phyloP scores from a whole-genome alignment of 2,329 filamentous ascomycete genomes.

The Pseudogymnoascus sp. region DNA sequence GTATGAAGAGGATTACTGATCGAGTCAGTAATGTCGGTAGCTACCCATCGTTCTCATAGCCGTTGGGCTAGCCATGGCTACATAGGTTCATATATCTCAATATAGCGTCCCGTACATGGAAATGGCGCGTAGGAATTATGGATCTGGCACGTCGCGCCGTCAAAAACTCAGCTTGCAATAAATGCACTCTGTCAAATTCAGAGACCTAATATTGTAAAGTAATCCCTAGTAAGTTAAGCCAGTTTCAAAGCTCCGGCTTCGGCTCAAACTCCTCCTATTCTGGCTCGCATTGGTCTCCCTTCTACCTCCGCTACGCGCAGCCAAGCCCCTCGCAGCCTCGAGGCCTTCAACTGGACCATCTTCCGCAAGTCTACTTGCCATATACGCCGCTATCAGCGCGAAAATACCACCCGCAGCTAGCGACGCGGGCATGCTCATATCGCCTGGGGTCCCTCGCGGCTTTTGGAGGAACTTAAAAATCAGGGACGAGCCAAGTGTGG shows the following conservation, averaged over 20 bases:
- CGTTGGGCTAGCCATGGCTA: neutral
- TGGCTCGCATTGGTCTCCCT: conserved; percentile 1
- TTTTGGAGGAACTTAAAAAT: conserved; percentile 86
- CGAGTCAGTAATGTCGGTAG: neutral
- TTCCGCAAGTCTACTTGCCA: conserved; percentile 33
- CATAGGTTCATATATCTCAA: neutral
- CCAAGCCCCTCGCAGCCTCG: neutral
- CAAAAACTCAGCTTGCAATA: neutral
- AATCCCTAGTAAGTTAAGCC: neutral
- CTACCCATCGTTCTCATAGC: neutral
- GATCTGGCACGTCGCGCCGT: neutral
- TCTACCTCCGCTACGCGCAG: neutral
- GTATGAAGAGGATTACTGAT: neutral
- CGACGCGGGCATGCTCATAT: conserved; percentile 81
- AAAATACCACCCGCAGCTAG: conserved; percentile 75
- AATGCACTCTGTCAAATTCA: neutral
- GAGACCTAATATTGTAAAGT: neutral
- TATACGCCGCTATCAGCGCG: conserved; percentile 66
- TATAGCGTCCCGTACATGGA: neutral
- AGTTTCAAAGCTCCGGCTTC: conserved; percentile 4
- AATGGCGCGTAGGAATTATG: neutral
- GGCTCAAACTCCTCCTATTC: conserved; percentile 8
- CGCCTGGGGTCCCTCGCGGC: conserved; percentile 72
- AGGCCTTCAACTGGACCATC: conserved; percentile 14
- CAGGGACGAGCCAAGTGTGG: conserved; percentile 72